Evolutionary conservation across 306 rosid species (phyloP), one percentile per base, ranked within the genome.

Genomic region (Coriaria nepalensis): DNA sequence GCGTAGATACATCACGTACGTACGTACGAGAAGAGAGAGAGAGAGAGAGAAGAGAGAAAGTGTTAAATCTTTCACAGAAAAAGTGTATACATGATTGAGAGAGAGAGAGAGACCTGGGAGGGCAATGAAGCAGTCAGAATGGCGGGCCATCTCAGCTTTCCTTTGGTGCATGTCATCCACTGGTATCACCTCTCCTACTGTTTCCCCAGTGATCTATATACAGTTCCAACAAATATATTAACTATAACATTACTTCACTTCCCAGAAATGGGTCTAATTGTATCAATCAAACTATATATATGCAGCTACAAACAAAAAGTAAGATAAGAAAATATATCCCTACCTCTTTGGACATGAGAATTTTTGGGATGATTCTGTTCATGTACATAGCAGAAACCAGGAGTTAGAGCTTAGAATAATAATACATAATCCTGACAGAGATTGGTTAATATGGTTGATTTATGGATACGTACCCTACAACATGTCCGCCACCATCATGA

Each of bases 121-220:
- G n/a, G 70, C 70, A 51, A 65, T 65, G 47, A 65, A 65, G 45
- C 70, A 65, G 51, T 65, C 70, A 6, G 70, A 65, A 37, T 57
- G 58, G 54, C 70, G 70, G 52, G 64, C 48, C 70, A 65, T 65
- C 64, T 65, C 70, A 5, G 70, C 70, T 51, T 65, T 65, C 48
- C 70, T 57, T 10, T 65, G 64, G 39, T 65, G 70, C 70, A 65
- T 65, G 64, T 57, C 55, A 13, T 63, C 70, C 11, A 65, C 70
- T 10, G 64, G 35, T 60, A 55, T 60, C 59, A 65, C 70, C 50
- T 57, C 70, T 32, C 70, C 70, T 5, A 51, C 45, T 45, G 70
- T 57, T 57, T 65, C 70, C 14, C 70, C 70, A 13, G 64, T 65
- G 11, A 57, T 65, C 70, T 65, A 35, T 33, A n/a, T n/a, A n/a